These are phyloP conservation scores for Fraxinus floribunda DNA, from an alignment of 305 asterid species.

Conservation along the genomic window DNA sequence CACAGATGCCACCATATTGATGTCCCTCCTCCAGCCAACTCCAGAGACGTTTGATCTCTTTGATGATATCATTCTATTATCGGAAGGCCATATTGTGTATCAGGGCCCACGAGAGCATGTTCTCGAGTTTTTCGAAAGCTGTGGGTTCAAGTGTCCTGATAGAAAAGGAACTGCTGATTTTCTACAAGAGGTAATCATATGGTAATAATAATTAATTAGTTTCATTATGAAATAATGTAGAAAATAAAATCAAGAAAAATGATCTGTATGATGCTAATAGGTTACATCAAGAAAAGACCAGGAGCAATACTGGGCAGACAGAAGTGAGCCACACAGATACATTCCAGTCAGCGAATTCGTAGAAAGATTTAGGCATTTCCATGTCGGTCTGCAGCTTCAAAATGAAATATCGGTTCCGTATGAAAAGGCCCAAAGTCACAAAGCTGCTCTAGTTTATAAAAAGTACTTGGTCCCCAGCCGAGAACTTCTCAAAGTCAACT, in stretches of 20 bases:
- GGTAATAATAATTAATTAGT: not conserved
- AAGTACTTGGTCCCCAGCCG: conserved; percentile 40
- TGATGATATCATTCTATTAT: conserved; percentile 53
- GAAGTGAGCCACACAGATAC: conserved; percentile 35
- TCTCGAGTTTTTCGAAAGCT: conserved; percentile 44
- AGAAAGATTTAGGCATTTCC: conserved; percentile 43
- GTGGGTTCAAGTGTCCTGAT: conserved; percentile 62
- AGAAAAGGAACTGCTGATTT: conserved; percentile 69
- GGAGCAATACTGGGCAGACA: conserved; percentile 61
- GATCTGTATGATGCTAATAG: conserved; percentile 25
- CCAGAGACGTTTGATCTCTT: conserved; percentile 61
- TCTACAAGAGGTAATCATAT: conserved; percentile 55
- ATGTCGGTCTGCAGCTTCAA: conserved; percentile 40
- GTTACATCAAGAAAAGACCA: conserved; percentile 67
- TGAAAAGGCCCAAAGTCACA: conserved; percentile 47
- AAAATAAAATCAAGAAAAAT: not conserved
- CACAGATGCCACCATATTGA: conserved; percentile 51
- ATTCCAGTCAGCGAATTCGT: conserved; percentile 50
- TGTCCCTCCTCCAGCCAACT: conserved; percentile 66
- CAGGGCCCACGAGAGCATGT: conserved; percentile 62
- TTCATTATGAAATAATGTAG: not conserved
- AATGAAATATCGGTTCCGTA: conserved; percentile 50
- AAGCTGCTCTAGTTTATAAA: conserved; percentile 49
- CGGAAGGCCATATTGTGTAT: conserved; percentile 59
- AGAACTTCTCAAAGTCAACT: conserved; percentile 53